Percentiles rank a stretch among this genome's conserved stretches.
Conservation (phyloP, 1,139 yeast species). For the Debaryomyces psychrophilus region DNA sequence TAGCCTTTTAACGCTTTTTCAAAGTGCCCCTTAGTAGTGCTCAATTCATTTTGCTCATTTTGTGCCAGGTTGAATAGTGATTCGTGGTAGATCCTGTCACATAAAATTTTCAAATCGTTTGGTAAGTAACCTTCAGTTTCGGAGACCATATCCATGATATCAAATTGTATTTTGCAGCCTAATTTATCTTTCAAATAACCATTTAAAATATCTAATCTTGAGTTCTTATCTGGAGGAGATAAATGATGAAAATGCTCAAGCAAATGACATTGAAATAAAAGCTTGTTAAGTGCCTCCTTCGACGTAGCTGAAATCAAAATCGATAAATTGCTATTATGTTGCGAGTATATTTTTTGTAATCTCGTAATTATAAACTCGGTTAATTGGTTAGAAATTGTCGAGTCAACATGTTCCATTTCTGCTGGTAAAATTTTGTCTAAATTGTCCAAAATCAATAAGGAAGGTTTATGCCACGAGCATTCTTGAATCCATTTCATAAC, state of each 20-base stretch:
- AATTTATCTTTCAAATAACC: constrained; percentile 44
- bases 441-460: constrained; percentile 76
- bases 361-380: constrained; percentile 50
- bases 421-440: constrained; percentile 76
- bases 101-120: constrained; percentile 70
- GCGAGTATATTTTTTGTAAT: constrained; percentile 43
- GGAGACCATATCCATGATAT: constrained; percentile 68
- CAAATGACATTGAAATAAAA: constrained; percentile 68
- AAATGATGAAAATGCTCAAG: constrained; percentile 66
- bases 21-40: constrained; percentile 40
- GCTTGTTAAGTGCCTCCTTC: constrained; percentile 65
- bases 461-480: constrained; percentile 81
- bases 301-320: constrained; percentile 62
- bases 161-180: constrained; percentile 43
- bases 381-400: constrained; percentile 59
- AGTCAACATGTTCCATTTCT: constrained; percentile 70
- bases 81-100: constrained; percentile 77
- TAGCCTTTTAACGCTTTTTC: constrained; percentile 64
- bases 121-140: constrained; percentile 93
- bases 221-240: constrained; percentile 69
- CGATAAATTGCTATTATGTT: constrained; percentile 49
- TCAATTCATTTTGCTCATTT: constrained; percentile 16
- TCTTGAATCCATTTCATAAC: constrained; percentile 57
- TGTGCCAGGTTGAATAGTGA: constrained; percentile 40
- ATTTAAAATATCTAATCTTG: constrained; percentile 55